Evolutionary conservation across 2,329 filamentous ascomycete species (phyloP).

Genomic region (Incumbomyces delicatus): DNA sequence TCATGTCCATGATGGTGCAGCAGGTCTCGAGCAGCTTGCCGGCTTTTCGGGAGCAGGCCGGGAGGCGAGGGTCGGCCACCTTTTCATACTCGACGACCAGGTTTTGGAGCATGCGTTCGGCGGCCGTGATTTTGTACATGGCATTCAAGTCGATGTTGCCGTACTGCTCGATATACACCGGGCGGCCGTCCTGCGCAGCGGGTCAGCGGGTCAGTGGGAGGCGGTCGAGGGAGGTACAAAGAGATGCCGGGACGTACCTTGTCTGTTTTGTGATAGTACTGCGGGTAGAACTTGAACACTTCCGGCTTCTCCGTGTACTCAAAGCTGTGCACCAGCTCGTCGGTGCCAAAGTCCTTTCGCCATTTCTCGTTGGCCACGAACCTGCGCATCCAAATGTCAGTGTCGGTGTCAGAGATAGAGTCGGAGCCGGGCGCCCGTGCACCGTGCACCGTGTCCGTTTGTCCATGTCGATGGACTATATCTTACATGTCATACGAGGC

Average conservation of each 20-base stretch:
- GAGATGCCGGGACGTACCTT: conserved; percentile 31
- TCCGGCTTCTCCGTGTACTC: conserved; percentile 77
- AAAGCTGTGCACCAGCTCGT: conserved; percentile 70
- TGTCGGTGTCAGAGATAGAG: too few relatives aligned
- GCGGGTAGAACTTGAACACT: conserved; percentile 85
- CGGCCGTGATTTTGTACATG: conserved; percentile 87
- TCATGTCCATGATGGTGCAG: conserved; percentile 97
- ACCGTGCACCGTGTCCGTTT: too few relatives aligned
- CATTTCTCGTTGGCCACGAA: conserved; percentile 85
- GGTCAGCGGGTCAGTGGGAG: not conserved
- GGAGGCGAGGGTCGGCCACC: conserved; percentile 81
- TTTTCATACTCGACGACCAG: conserved; percentile 97
- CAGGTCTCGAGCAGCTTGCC: conserved; percentile 90
- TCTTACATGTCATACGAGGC: conserved; percentile 78
- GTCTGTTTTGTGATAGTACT: conserved; percentile 88
- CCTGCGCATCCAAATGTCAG: conserved; percentile 54
- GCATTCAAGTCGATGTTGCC: conserved; percentile 83
- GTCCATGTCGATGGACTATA: not conserved
- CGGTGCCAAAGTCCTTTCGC: conserved; percentile 77
- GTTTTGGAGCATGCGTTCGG: conserved; percentile 91
- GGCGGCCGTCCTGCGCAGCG: conserved; percentile 68
- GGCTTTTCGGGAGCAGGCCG: conserved; percentile 86
- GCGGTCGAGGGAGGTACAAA: too few relatives aligned
- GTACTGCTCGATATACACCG: conserved; percentile 92
- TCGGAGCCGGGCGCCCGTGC: too few relatives aligned